Conservation (phyloP, 495 filamentous ascomycete genomes). For the Lineolata rhizophorae region DNA sequence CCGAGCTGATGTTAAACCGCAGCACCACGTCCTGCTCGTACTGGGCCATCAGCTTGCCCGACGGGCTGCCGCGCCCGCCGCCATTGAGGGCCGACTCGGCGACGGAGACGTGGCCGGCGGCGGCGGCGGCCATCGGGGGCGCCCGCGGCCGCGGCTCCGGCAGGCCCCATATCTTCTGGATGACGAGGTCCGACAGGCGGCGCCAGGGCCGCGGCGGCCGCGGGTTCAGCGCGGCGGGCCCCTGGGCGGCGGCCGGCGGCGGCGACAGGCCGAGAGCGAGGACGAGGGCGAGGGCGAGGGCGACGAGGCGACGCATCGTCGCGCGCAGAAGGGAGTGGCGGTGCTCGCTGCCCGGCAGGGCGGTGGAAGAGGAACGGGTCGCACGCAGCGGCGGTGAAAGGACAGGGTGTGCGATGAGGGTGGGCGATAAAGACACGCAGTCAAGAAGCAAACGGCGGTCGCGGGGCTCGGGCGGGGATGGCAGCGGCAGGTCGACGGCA, state of each 20-base stretch:
- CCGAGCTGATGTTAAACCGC: conserved; percentile 56
- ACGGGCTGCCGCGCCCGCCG: neutral
- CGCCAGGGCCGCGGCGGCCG: conserved; percentile 23
- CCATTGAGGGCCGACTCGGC: neutral
- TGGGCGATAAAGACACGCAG: too few relatives aligned
- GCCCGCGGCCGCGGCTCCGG: conserved; percentile 12
- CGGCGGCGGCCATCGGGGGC: neutral
- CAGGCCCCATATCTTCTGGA: conserved; percentile 39
- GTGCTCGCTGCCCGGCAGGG: too few relatives aligned
- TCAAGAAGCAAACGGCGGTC: too few relatives aligned
- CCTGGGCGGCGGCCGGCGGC: neutral
- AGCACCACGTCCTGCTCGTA: conserved; percentile 73
- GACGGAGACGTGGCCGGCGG: neutral
- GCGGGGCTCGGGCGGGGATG: too few relatives aligned
- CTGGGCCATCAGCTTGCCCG: conserved; percentile 30
- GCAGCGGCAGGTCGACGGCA: too few relatives aligned
- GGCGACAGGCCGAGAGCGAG: conserved; percentile 2
- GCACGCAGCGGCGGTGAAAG: too few relatives aligned
- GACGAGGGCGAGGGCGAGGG: conserved; percentile 9
- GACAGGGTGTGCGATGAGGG: too few relatives aligned
- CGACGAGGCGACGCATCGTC: conserved; percentile 2
- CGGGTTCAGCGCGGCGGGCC: neutral
- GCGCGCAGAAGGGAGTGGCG: too few relatives aligned
- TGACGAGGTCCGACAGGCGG: conserved; percentile 39
- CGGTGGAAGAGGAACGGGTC: too few relatives aligned